Base-by-base conservation (phyloP, 225 moss, liverwort and hornwort genomes). In the Marchantia polymorpha region DNA sequence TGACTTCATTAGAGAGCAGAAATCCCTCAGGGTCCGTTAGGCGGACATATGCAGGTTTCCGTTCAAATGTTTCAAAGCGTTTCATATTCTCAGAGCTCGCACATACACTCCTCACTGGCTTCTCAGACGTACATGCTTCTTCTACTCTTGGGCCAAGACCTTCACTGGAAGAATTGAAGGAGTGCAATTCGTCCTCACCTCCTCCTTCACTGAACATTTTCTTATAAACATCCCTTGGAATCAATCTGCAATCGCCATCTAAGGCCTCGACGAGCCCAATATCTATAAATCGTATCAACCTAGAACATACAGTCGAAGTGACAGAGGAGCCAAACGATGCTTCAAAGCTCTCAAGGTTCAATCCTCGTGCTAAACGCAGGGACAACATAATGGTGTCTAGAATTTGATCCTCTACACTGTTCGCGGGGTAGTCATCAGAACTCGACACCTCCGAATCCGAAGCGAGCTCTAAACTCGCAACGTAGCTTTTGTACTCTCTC, bases 1-100 rank as follows among this genome's bases (percentile, higher is more conserved):
- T 99, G 52, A 94, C 91, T 91, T 93, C 93, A 88, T 99, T 99
- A 20, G 94, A 93, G 26, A 99, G 85, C 63, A 99, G 64, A 82
- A 99, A 99, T 12, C 97, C 97, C 65, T 86, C 75, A 0, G 97
- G 94, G 59, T 99, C 97, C 23, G 91, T 93, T 0, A 99, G 89
- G 14, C 93, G 90, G 12, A 84, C 92, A 86, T 77, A 86, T 53
- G 75, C 81, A 76, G 83, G 66, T 74, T 68, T 80, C 39, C 65
- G 77, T 19, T 27, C 19, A 30, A n/a, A 25, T 15, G 65, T 27
- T 14, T 67, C 23, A 51, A 22, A 15, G 27, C 31, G 51, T 8
- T 19, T 49, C 65, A 52, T 20, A 27, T 22, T 30, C n/a, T 60
- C 63, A 29, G 48, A 48, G 59, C 22, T 76, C 12, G 4, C 22